Evolutionary conservation across 495 filamentous ascomycete genomes (phyloP), one percentile per base, ranked within the genome.

Genomic region (Annulohypoxylon bovei): DNA sequence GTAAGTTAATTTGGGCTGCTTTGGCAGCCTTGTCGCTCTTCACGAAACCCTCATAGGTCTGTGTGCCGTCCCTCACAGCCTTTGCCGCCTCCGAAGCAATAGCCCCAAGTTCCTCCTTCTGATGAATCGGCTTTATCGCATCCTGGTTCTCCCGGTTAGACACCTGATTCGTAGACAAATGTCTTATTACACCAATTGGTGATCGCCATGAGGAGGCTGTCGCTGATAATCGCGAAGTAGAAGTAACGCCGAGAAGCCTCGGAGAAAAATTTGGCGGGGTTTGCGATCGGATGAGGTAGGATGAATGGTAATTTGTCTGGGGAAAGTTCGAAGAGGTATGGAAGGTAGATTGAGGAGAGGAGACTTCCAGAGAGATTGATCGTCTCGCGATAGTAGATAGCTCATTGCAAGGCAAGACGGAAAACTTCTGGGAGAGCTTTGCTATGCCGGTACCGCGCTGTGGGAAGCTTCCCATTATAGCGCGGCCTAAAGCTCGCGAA

Each of bases 1-100:
- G 89, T 69, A 98, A 84, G 77, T 99, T 97, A 46, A 98, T 82
- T 71, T 98, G 89, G 3, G 93, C 89, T n/a, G 93, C 95, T 76
- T 94, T 90, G 3, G 88, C 86, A 35, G 93, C 95, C 78, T 91
- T 93, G 78, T 95, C 94, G 49, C 65, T 72, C 47, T 50, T 68
- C 18, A 32, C 70, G 23, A 72, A 72, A 7, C 70, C 70, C 49
- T 72, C 70, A 33, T 68, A 42, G 40, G 70, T 55, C 30, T 68
- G 70, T 14, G 27, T 32, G 23, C 8, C 23, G 18, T 68, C 65
- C 28, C 65, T 50, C 22, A n/a, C 40, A 3, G 49, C 44, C 27
- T 61, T 65, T 6, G 33, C 50, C 16, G 60, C n/a, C 33, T 61
- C 54, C 16, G 61, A 58, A 18, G 55, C 12, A 32, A 49, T 16